A percentile compares a stretch with the other conserved stretches of the same genome.
phyloP scores from a whole-genome alignment of 192 early-diverging fungal species.

The Mortierella hygrophila region DNA sequence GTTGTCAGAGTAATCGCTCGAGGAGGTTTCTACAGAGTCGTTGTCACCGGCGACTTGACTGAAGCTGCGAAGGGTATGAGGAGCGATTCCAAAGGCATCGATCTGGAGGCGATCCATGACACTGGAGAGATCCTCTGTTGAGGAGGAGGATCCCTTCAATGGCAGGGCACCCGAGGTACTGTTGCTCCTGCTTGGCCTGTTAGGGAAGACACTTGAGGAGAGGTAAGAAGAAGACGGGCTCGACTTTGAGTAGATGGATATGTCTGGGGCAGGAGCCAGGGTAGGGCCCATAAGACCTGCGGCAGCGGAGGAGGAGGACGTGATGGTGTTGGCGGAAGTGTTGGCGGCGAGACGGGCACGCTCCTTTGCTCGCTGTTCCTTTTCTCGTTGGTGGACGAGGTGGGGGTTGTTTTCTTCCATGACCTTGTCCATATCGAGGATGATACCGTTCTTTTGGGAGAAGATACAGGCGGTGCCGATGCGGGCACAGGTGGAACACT shows the following conservation, averaged over 20 bases:
- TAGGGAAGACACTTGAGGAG: conserved; percentile 6
- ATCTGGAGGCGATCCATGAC: conserved; percentile 54
- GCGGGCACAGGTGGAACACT: conserved; percentile 49
- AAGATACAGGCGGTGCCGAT: conserved; percentile 54
- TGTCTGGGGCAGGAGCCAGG: conserved; percentile 19
- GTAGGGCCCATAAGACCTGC: background rate
- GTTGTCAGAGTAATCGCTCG: conserved; percentile 26
- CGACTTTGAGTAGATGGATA: conserved; percentile 39
- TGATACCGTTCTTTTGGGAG: conserved; percentile 54
- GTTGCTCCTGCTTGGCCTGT: conserved; percentile 33
- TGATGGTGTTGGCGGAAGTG: background rate
- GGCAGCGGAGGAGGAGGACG: background rate
- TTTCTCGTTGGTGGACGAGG: conserved; percentile 45
- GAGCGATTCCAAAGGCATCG: conserved; percentile 56
- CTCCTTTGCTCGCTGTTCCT: conserved; percentile 51
- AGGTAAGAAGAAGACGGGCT: conserved; percentile 28
- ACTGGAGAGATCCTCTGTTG: conserved; percentile 42
- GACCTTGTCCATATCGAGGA: conserved; percentile 56
- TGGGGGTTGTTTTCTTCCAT: conserved; percentile 58
- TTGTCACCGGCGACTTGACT: conserved; percentile 56
- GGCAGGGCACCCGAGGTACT: conserved; percentile 18
- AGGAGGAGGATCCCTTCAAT: background rate
- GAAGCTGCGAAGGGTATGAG: conserved; percentile 53
- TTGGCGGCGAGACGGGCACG: conserved; percentile 15
- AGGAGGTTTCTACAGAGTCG: conserved; percentile 35